These are phyloP conservation scores for Talaromyces sp. DNA, from an alignment of 2,329 filamentous ascomycete species.

Conservation along the genomic window DNA sequence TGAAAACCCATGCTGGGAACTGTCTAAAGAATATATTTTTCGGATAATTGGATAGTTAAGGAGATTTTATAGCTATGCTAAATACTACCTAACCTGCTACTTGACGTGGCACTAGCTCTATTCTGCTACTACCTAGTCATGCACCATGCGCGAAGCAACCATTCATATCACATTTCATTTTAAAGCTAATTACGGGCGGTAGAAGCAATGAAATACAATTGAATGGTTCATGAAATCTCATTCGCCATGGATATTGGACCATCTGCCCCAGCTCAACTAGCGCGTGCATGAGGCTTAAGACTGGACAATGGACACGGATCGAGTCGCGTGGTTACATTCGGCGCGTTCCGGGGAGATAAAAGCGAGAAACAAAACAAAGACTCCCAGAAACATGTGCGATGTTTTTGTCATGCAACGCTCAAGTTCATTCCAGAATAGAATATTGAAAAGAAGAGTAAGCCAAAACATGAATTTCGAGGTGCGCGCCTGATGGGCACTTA, in stretches of 20 bases:
- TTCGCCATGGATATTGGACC: background rate
- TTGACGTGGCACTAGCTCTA: no score
- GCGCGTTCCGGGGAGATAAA: background rate
- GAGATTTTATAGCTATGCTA: background rate
- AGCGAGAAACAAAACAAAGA: background rate
- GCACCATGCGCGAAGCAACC: background rate
- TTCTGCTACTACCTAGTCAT: background rate
- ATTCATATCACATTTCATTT: background rate
- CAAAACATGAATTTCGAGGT: background rate
- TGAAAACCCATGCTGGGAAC: background rate
- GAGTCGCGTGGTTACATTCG: background rate
- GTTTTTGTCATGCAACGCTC: background rate
- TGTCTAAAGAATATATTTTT: background rate
- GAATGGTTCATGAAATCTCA: background rate
- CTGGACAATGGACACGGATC: background rate
- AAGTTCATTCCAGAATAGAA: background rate
- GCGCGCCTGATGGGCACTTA: background rate
- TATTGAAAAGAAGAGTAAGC: background rate
- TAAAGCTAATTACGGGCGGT: background rate
- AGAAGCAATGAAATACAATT: background rate
- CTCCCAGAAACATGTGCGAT: background rate
- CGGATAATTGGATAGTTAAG: background rate
- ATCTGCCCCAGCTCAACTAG: background rate
- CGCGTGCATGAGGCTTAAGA: background rate
- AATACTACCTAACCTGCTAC: background rate